Evolutionary conservation across 2,329 filamentous ascomycete genomes (phyloP).

Genomic region (Penicillium sp.): DNA sequence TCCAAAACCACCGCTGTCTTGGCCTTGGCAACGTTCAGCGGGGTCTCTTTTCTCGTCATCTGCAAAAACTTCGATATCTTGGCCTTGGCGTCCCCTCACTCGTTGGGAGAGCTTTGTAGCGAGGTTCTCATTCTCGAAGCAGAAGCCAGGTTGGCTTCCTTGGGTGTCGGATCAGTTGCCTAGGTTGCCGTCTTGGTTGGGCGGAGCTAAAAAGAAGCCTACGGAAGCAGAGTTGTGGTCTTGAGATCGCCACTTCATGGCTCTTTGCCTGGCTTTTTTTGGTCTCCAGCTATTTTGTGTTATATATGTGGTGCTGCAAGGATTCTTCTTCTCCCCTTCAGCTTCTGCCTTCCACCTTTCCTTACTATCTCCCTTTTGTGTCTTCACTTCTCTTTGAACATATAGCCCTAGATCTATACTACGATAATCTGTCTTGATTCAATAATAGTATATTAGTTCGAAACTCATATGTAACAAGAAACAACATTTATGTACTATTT

Average conservation of each 20-base stretch:
- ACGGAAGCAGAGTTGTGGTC: constrained; percentile 23
- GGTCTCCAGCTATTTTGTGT: not conserved
- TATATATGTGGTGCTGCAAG: not conserved
- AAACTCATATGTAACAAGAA: not conserved
- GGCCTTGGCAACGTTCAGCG: constrained; percentile 9
- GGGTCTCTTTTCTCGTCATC: constrained; percentile 13
- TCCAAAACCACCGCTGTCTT: not conserved
- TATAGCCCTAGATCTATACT: not conserved
- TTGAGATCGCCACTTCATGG: constrained; percentile 6
- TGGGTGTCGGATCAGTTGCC: not conserved
- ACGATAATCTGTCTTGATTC: not conserved
- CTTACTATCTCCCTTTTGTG: not conserved
- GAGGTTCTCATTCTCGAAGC: constrained; percentile 1
- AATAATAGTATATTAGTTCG: not conserved
- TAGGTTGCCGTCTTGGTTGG: constrained; percentile 11
- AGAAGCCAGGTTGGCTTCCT: constrained; percentile 11
- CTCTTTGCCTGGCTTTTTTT: not conserved
- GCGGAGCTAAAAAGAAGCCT: constrained; percentile 1
- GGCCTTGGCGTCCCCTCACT: constrained; percentile 18
- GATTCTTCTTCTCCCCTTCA: not conserved
- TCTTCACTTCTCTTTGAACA: not conserved
- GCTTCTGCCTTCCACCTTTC: not conserved
- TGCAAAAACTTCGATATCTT: constrained; percentile 6
- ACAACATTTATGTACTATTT: constrained; percentile 4
- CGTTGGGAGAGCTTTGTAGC: constrained; percentile 9